These are phyloP conservation scores for Taiozyma sp. DNA, from an alignment of 1,139 yeast species.

Conservation along the genomic window DNA sequence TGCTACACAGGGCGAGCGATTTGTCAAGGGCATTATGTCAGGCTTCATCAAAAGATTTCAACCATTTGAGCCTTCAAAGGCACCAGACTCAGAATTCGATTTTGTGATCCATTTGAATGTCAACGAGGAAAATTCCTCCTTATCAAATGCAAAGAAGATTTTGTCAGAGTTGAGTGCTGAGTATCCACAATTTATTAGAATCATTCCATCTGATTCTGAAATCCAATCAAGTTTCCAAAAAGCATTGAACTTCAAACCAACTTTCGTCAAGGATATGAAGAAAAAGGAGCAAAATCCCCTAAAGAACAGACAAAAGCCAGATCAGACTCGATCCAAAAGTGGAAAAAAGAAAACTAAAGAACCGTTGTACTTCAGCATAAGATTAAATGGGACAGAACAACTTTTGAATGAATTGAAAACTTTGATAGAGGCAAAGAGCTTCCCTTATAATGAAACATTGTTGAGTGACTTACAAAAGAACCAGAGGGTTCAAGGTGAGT, in stretches of 20 bases:
- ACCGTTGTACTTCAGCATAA: constrained; percentile 39
- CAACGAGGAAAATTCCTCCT: constrained; percentile 40
- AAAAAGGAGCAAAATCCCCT: constrained; percentile 19
- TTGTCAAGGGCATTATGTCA: constrained; percentile 58
- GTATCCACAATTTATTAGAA: constrained; percentile 45
- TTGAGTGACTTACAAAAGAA: constrained; percentile 26
- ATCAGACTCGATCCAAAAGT: constrained; percentile 11
- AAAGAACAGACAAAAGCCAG: constrained; percentile 15
- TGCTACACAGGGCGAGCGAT: constrained; percentile 37
- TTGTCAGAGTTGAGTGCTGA: constrained; percentile 33
- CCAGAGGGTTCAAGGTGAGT: constrained; percentile 46
- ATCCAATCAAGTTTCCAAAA: constrained; percentile 38
- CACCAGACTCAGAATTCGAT: constrained; percentile 72
- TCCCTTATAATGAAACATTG: not conserved
- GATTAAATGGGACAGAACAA: constrained; percentile 18
- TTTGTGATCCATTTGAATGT: constrained; percentile 53
- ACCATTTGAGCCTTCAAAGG: constrained; percentile 38
- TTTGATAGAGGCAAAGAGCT: not conserved
- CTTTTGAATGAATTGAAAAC: not conserved
- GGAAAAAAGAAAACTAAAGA: constrained; percentile 15
- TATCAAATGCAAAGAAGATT: constrained; percentile 45
- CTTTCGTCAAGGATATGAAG: constrained; percentile 36
- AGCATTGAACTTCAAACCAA: constrained; percentile 53
- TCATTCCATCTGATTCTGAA: constrained; percentile 38
- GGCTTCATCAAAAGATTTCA: constrained; percentile 74